Percentiles rank a stretch among this genome's conserved stretches.
These are phyloP conservation scores for Microdochium trichocladiopsis DNA, from an alignment of 2,329 filamentous ascomycete species.

Conservation along the genomic window DNA sequence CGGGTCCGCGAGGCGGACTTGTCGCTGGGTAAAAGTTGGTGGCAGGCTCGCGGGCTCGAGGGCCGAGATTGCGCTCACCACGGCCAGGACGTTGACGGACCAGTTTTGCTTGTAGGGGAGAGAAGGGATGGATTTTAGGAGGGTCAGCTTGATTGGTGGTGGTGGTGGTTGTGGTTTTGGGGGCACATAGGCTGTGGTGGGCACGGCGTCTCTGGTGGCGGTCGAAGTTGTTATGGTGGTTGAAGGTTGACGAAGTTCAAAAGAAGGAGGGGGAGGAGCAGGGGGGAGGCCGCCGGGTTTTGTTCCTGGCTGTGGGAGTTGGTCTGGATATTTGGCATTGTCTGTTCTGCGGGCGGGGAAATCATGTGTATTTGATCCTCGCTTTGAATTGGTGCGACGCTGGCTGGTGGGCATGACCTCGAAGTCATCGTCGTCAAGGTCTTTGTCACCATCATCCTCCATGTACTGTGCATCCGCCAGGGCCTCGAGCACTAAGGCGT, in stretches of 20 bases:
- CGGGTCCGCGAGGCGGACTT: conserved; percentile 41
- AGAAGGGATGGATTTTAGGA: conserved; percentile 38
- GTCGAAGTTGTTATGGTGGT: too few relatives aligned
- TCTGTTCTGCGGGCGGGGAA: conserved; percentile 1
- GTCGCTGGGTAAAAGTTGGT: conserved; percentile 35
- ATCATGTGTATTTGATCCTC: not conserved
- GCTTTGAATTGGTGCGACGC: not conserved
- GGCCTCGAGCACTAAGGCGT: not conserved
- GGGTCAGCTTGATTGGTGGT: conserved; percentile 41
- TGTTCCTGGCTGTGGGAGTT: conserved; percentile 4
- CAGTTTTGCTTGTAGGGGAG: conserved; percentile 52
- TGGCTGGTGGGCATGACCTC: conserved; percentile 25
- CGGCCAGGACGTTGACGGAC: conserved; percentile 46
- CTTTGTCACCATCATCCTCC: not conserved
- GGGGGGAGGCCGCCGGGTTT: too few relatives aligned
- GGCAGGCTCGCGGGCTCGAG: conserved; percentile 41
- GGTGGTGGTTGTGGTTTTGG: conserved; percentile 31
- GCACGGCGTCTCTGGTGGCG: conserved; percentile 2
- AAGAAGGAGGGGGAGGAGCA: too few relatives aligned
- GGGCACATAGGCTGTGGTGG: conserved; percentile 11
- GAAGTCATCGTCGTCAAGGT: conserved; percentile 28
- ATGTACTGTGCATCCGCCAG: conserved; percentile 2
- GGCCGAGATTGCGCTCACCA: conserved; percentile 38
- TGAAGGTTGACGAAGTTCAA: too few relatives aligned
- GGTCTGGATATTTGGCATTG: conserved; percentile 10